These are phyloP conservation scores for Backusella psychrophila DNA, from an alignment of 192 early-diverging fungal genomes.

Conservation along the genomic window DNA sequence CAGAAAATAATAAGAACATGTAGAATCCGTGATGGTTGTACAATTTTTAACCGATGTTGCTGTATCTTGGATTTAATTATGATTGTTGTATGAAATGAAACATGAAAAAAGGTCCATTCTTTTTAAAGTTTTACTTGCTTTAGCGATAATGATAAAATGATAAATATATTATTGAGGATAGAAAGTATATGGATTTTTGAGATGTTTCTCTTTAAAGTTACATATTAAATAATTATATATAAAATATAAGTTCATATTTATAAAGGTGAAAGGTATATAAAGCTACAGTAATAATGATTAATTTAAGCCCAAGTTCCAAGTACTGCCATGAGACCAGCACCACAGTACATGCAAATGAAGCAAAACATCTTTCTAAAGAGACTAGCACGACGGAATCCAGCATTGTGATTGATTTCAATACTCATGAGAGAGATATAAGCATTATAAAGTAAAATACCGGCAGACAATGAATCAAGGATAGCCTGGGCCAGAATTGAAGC, in stretches of 20 bases:
- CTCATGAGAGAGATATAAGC: constrained; percentile 70
- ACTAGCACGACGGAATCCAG: constrained; percentile 14
- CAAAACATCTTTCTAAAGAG: constrained; percentile 13
- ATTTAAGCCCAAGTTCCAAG: constrained; percentile 36
- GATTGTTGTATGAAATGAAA: background rate
- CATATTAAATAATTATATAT: background rate
- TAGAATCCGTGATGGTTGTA: background rate
- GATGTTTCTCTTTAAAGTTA: background rate
- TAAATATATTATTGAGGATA: background rate
- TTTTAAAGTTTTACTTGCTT: background rate
- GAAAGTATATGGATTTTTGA: background rate
- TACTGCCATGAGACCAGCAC: constrained; percentile 33
- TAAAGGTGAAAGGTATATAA: background rate
- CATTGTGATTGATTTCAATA: constrained; percentile 39
- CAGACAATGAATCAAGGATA: constrained; percentile 70
- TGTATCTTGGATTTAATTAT: background rate
- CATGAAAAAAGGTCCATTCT: background rate
- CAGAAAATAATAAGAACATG: background rate
- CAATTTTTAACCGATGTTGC: background rate
- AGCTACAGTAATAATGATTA: background rate
- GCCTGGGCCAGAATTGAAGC: constrained; percentile 62
- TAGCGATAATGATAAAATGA: background rate
- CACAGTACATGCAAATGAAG: constrained; percentile 32
- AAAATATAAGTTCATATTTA: background rate
- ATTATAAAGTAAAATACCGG: constrained; percentile 81